Evolutionary conservation across 208 protist genomes (phyloP), one percentile per base, ranked within the genome.

Genomic region (Leishmania major): DNA sequence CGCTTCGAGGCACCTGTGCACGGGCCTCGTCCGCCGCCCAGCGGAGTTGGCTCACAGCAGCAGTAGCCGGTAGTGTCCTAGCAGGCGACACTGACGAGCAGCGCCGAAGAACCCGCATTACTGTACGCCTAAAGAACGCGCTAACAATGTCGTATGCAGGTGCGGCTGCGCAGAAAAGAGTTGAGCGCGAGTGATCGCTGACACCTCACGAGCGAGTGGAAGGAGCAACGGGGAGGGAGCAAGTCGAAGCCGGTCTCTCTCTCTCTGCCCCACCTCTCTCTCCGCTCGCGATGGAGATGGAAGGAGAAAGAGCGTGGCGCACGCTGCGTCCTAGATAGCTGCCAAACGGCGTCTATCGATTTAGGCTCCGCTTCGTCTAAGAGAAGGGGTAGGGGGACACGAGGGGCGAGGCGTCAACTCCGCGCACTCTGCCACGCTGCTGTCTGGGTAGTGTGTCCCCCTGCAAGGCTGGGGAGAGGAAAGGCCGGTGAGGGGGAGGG

Each of bases 1-100:
- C 77, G 59, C 82, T 87, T 43, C 91, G 85, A 37, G 89, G 73
- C 69, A 89, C 85, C 17, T 59, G 79, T 45, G 70, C 11, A 10
- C 55, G 45, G 17, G 72, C 47, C 47, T 81, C 82, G 28, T 85
- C 62, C 1, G 47, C 59, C 11, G 70, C 40, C 53, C 75, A 60
- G 53, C 75, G 75, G 53, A 25, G 31, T 57, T 49, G 55, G 6
- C 8, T 51, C 40, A 67, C 40, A 15, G 57, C 19, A 67, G 71
- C 37, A 47, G 40, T 10, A 47, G 31, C 72, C 53, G 71, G n/a
- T n/a, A 25, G 22, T 76, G 72, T 51, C n/a, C 51, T 31, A 55
- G 28, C 43, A 62, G 72, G 72, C 19, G 19, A 37, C 35, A 43
- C 49, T 43, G 72, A 25, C 49, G 72, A 62, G 72, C 35, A 40